Conservation (phyloP, 2,329 filamentous ascomycete genomes). For the Tympanopsis confertula region DNA sequence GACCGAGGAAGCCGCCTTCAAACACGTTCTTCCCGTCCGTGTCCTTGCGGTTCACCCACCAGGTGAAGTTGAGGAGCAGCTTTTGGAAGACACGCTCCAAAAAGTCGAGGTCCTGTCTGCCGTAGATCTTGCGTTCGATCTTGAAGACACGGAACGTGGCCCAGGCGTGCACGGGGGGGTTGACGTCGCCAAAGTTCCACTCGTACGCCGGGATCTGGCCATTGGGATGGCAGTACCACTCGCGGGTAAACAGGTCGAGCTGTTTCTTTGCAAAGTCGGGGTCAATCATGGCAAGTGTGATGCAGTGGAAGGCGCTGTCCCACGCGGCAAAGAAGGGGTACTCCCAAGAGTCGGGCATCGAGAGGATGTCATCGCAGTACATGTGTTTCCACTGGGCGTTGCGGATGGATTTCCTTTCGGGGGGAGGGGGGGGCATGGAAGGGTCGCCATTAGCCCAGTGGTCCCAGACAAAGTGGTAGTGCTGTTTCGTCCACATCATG, state of each 20-base stretch:
- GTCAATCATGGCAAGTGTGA: conserved; percentile 91
- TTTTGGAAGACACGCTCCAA: conserved; percentile 95
- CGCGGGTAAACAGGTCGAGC: conserved; percentile 84
- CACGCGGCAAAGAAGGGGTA: conserved; percentile 97
- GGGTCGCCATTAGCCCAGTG: conserved; percentile 96
- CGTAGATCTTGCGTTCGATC: conserved; percentile 95
- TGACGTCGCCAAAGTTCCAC: conserved; percentile 97
- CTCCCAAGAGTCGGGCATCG: conserved; percentile 98
- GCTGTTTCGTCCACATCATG: conserved; percentile 98
- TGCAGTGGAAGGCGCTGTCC: conserved; percentile 96
- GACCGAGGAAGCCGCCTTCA: conserved; percentile 85
- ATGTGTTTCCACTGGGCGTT: conserved; percentile 91
- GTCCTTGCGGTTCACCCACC: conserved; percentile 98
- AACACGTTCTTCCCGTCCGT: conserved; percentile 92
- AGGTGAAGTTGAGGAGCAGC: conserved; percentile 88
- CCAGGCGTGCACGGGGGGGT: conserved; percentile 94
- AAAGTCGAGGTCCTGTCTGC: conserved; percentile 87
- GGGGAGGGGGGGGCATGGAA: conserved; percentile 72
- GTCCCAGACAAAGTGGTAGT: conserved; percentile 94
- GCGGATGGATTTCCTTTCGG: conserved; percentile 66
- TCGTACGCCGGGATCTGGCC: conserved; percentile 86
- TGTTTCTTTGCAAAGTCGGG: conserved; percentile 98
- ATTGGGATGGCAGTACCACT: conserved; percentile 99
- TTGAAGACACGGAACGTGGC: conserved; percentile 93
- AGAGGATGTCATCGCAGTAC: conserved; percentile 86